phyloP scores from a whole-genome alignment of 805 yeast species.

The Spathaspora boniae region DNA sequence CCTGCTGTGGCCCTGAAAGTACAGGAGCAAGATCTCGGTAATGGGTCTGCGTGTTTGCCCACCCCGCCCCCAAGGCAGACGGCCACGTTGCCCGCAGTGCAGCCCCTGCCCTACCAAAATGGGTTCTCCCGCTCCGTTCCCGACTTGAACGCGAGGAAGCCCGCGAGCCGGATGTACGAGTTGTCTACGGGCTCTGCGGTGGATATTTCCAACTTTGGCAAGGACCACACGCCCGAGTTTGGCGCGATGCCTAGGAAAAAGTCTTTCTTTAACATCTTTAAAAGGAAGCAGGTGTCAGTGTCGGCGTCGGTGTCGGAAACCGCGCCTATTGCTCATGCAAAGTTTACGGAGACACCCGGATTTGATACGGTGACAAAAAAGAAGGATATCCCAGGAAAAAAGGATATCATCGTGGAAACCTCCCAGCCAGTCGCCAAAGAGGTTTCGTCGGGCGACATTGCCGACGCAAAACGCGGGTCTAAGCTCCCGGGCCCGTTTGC shows the following conservation, averaged over 20 bases:
- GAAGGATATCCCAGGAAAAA: neutral
- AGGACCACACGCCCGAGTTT: slow-evolving; percentile 36
- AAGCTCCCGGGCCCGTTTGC: slow-evolving; percentile 38
- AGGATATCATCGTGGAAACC: too few relatives aligned
- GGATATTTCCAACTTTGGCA: slow-evolving; percentile 39
- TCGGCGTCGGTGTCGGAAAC: neutral
- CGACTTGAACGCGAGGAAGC: slow-evolving; percentile 12
- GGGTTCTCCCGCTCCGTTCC: slow-evolving; percentile 13
- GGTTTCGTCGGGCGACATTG: too few relatives aligned
- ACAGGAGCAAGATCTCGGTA: too few relatives aligned
- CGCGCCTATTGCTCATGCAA: neutral
- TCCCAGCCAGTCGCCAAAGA: too few relatives aligned
- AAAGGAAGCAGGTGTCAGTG: slow-evolving; percentile 14
- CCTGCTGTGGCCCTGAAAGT: too few relatives aligned
- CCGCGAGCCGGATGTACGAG: slow-evolving; percentile 12
- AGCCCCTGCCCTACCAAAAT: slow-evolving; percentile 5
- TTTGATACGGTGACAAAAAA: slow-evolving; percentile 1
- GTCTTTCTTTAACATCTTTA: slow-evolving; percentile 35
- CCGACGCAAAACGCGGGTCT: slow-evolving; percentile 1
- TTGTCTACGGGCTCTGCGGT: slow-evolving; percentile 33
- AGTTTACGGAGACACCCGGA: slow-evolving; percentile 5
- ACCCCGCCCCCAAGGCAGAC: too few relatives aligned
- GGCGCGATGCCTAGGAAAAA: slow-evolving; percentile 15
- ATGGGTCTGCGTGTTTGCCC: too few relatives aligned
- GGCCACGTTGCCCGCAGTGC: too few relatives aligned